Conservation (phyloP, 2,329 filamentous ascomycete species). For the Didymella pomorum region DNA sequence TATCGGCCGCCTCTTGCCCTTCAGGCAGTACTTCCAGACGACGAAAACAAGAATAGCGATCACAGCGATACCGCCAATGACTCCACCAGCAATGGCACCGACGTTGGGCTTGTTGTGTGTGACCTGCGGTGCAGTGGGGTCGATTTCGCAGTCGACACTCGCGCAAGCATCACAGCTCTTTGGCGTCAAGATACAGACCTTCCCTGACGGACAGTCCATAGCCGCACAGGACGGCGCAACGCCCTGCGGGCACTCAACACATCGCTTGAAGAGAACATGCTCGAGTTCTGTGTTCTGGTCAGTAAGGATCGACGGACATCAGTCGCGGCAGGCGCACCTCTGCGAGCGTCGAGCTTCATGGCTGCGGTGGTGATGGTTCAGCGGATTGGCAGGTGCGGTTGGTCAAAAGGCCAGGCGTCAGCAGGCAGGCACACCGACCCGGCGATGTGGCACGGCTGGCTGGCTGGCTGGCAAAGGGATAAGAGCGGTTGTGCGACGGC, state of each 20-base stretch:
- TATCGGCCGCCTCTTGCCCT: conserved; percentile 73
- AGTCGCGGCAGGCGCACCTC: conserved; percentile 7
- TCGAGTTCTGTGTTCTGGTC: conserved; percentile 43
- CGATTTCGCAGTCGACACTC: conserved; percentile 61
- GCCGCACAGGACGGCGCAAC: conserved; percentile 64
- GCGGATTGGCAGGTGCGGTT: conserved; percentile 7
- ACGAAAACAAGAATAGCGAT: conserved; percentile 79
- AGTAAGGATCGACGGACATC: conserved; percentile 4
- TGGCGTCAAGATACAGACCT: conserved; percentile 67
- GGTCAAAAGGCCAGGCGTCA: conserved; percentile 12
- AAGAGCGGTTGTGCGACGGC: conserved; percentile 12
- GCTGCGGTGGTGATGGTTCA: conserved; percentile 7
- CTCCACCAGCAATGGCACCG: conserved; percentile 90
- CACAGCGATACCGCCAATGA: conserved; percentile 81
- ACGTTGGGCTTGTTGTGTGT: conserved; percentile 64
- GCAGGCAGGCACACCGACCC: conserved; percentile 10
- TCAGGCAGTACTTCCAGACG: conserved; percentile 88
- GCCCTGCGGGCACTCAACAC: conserved; percentile 62
- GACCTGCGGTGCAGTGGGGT: conserved; percentile 43
- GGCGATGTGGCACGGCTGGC: conserved; percentile 7
- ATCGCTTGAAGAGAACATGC: conserved; percentile 62
- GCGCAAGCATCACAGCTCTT: conserved; percentile 69
- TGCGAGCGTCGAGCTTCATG: conserved; percentile 22
- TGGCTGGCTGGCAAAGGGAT: conserved; percentile 13
- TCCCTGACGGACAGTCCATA: conserved; percentile 58